Evolutionary conservation across 202 grass and related monocot species (phyloP).

Genomic region (Setaria italica): DNA sequence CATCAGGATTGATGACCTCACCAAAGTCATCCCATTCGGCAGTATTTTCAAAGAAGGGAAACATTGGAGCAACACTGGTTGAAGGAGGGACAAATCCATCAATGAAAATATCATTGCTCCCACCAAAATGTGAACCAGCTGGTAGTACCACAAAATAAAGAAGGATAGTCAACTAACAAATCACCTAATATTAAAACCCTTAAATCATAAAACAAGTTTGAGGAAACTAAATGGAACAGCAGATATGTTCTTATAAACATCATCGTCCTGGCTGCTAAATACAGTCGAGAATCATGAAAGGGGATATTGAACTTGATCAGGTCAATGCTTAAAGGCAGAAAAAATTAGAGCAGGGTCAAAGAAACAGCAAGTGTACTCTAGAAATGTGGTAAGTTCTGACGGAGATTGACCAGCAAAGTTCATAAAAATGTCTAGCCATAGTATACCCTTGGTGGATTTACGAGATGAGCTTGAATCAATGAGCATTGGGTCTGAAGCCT

Average conservation of each 20-base stretch:
- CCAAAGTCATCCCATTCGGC: conserved; percentile 98
- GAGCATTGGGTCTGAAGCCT: conserved; percentile 65
- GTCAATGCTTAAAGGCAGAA: conserved; percentile 30
- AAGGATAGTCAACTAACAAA: conserved; percentile 38
- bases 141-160: conserved; percentile 51
- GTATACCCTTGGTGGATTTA: conserved; percentile 74
- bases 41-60: conserved; percentile 92
- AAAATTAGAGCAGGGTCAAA: conserved; percentile 7
- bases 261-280: conserved; percentile 14
- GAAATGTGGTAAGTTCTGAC: neutral
- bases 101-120: conserved; percentile 82
- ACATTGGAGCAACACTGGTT: conserved; percentile 88
- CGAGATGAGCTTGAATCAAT: conserved; percentile 69
- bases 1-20: conserved; percentile 97
- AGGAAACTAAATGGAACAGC: conserved; percentile 28
- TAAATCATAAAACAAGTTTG: conserved; percentile 19
- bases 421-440: conserved; percentile 20
- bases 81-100: conserved; percentile 93
- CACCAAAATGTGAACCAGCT: conserved; percentile 58
- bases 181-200: conserved; percentile 26
- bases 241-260: conserved; percentile 26
- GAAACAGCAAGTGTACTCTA: neutral
- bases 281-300: conserved; percentile 30
- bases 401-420: conserved; percentile 18
- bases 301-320: conserved; percentile 24